Base-by-base conservation (phyloP, 2,329 filamentous ascomycete species). In the Fusarium buxicola region DNA sequence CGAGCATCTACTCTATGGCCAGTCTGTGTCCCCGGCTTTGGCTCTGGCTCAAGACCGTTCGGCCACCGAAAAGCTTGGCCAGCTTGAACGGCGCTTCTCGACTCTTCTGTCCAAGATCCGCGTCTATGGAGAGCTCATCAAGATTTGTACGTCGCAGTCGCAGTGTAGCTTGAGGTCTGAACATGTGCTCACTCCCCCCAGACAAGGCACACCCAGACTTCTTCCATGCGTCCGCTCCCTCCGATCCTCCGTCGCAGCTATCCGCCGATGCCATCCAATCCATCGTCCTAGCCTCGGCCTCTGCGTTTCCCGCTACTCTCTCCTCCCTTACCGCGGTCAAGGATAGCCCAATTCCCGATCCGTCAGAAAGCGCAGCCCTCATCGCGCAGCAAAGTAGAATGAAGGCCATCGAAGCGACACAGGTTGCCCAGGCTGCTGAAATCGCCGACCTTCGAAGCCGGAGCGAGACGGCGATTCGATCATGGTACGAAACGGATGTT, bases 401-500 rank as follows among this genome's bases (percentile, higher is more conserved):
- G 78, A 84, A 83, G 64, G 84, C 82, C 16, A 76, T 87, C 15
- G 84, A 86, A 61, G 81, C 82, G 0, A 83, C 83, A 5, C 90
- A 92, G 69, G 73, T 83, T 16, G 81, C 84, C 13, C 89, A 92
- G 74, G 81, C 76, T 34, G 80, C 81, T 43, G 86, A 89, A 74
- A 84, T 91, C 60, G 84, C 84, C 18, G 85, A 85, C 73, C 82
- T 90, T 72, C 83, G 86, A 73, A 83, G 77, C 60, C 83, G 82
- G 64, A 94, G 84, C 77, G 91, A 87, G 75, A 74, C 75, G 61
- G 78, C 85, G 21, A 76, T 92, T 57, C 84, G 89, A 64, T 76
- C 81, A 31, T 96, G 92, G 89, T 93, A 94, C 75, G 88, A 93
- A 73, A 79, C 86, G 21, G 86, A 87, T 4, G 81, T 95, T 38